Base-by-base conservation (phyloP, 2,329 filamentous ascomycete genomes). In the Catunica adiposa region DNA sequence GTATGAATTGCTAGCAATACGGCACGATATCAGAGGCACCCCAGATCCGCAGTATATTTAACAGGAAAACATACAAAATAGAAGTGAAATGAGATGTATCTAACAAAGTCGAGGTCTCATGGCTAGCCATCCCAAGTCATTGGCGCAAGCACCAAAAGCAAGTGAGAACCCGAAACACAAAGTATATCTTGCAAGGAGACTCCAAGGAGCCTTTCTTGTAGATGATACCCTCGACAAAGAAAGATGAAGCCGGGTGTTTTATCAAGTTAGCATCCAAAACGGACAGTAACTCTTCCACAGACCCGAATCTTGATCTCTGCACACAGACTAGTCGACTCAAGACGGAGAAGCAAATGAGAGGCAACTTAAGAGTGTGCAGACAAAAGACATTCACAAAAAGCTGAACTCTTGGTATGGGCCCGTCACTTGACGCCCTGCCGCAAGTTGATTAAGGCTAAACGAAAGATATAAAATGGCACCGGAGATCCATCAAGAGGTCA, bases 311-410 rank as follows among this genome's bases (percentile, higher is more conserved):
- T 70, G 58, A 77, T 95, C 76, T 95, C 75, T 86, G 89, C 89
- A 94, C 84, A 82, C 80, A 86, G 89, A 95, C 89, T 92, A 82
- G 89, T 92, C 82, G 84, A 82, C 86, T 89, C 80, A 79, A 81
- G 82, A 90, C 78, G 78, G 84, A 77, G 72, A 72, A 78, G 75
- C 66, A 74, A 74, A 71, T 72, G 80, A 78, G 78, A 89, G 87
- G 79, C 86, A 94, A 92, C 89, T 95, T 85, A 95, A 94, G 84
- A 85, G 86, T 84, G 85, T 90, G 88, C 88, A 85, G 67, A 68
- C 63, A 25, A 7, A 25, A 48, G 11, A 26, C 11, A 26, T 48
- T 48, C 23, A 48, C 22, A 25, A 11, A n/a, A 15, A 9, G 20
- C 8, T 25, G 17, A 23, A 7, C 3, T 14, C 15, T 14, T 17